Evolutionary conservation across 495 filamentous ascomycete genomes (phyloP), one percentile per base, ranked within the genome.

Genomic region (Cercophora sp.): DNA sequence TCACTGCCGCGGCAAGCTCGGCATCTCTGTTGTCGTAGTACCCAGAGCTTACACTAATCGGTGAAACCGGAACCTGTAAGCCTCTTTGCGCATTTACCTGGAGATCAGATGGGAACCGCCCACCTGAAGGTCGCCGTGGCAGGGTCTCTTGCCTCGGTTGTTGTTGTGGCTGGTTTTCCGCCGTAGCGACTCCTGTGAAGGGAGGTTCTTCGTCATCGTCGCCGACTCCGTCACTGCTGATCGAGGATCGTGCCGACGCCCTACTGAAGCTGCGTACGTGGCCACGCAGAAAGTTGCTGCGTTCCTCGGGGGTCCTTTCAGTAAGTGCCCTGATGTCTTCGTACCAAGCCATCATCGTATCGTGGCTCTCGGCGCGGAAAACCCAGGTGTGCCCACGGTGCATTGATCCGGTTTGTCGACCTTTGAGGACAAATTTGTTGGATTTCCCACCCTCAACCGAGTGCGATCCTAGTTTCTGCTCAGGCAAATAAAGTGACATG

Each of bases 351-450:
- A 95, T 83, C 94, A 98, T 96, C 8, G 89, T 95, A 53, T 96
- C 94, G 68, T 95, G 83, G 26, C 88, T 88, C 68, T 97, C 93
- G 8, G 91, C 91, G 37, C 93, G 83, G 75, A 98, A 97, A 5
- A 97, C 92, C 93, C 93, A 98, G 10, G 89, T 90, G 63, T 98
- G 93, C 18, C 91, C 92, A 45, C 91, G 86, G 61, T 97, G 93
- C 82, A 97, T 89, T 8, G 85, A 69, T 42, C 93, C 93, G 13
- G 88, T 93, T 69, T 98, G 92, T 45, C 91, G 86, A 35, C 92
- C 93, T 70, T 96, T 97, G 41, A 98, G 80, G 70, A 96, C 87
- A 64, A 97, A 98, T 62, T 98, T 98, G 74, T 96, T 92, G n/a
- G 90, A 96, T 18, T 86, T 86, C 10, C 88, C 89, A 31, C 84